Percentiles rank a stretch among this genome's conserved stretches.
Conservation (phyloP, 345 rosid genomes). For the Streptanthus diversifolius region DNA sequence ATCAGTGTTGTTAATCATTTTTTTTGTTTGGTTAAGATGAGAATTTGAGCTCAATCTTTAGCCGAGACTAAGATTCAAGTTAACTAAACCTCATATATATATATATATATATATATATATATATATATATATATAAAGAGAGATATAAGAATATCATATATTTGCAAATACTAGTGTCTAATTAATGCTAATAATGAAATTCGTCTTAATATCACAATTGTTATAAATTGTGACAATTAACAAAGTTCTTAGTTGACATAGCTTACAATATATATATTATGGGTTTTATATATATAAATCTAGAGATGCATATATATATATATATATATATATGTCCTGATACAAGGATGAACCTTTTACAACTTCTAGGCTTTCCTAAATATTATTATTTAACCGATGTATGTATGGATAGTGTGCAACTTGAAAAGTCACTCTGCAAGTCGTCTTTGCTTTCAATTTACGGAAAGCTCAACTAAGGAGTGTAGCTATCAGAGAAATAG, state of each 20-base stretch:
- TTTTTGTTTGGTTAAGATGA: not conserved
- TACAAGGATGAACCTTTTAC: not conserved
- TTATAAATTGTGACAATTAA: not conserved
- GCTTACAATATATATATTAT: not conserved
- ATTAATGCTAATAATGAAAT: not conserved
- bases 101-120: too few species aligned
- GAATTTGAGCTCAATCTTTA: not conserved
- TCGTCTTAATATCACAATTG: not conserved
- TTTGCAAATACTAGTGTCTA: not conserved
- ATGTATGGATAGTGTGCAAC: slow-evolving; percentile 20
- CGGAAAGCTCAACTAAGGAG: slow-evolving; percentile 48
- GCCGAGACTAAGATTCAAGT: not conserved
- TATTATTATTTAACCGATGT: not conserved
- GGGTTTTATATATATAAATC: not conserved
- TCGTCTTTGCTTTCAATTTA: slow-evolving; percentile 37
- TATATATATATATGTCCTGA: not conserved
- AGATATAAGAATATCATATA: not conserved
- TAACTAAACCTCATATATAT: not conserved
- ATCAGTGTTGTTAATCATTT: not conserved
- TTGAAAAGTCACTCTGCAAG: slow-evolving; percentile 31
- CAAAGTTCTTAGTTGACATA: not conserved
- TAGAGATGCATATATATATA: not conserved
- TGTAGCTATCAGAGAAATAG: slow-evolving; percentile 47
- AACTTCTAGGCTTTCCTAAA: slow-evolving; percentile 6
- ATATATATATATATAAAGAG: too few species aligned